These are phyloP conservation scores for Beauveria brongniartii DNA, from an alignment of 2,329 filamentous ascomycete genomes.

Conservation along the genomic window DNA sequence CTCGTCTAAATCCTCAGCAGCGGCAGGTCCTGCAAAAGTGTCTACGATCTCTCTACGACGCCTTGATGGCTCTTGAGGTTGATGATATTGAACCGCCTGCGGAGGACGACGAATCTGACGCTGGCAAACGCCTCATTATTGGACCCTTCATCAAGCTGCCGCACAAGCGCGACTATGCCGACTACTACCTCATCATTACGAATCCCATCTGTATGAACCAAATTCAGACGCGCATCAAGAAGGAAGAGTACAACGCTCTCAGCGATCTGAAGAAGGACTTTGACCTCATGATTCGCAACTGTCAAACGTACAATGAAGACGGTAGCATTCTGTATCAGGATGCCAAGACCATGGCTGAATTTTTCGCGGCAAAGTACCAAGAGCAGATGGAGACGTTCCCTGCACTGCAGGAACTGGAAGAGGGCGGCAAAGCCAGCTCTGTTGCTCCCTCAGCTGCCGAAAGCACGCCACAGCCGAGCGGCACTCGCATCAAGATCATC, in stretches of 20 bases:
- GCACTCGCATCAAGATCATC: constrained; percentile 64
- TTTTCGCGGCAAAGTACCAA: constrained; percentile 45
- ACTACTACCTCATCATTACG: constrained; percentile 91
- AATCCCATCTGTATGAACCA: constrained; percentile 94
- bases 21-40: constrained; percentile 74
- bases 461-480: constrained; percentile 57
- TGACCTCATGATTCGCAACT: constrained; percentile 78
- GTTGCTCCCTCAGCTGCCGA: constrained; percentile 47
- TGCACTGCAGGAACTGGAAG: constrained; percentile 49
- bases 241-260: constrained; percentile 79
- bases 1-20: constrained; percentile 56
- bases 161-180: constrained; percentile 79
- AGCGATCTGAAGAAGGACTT: constrained; percentile 78
- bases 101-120: constrained; percentile 50
- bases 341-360: constrained; percentile 79
- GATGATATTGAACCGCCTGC: constrained; percentile 54
- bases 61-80: constrained; percentile 76
- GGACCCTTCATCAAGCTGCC: constrained; percentile 90
- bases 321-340: constrained; percentile 86
- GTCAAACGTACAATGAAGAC: constrained; percentile 94
- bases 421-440: constrained; percentile 31
- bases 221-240: constrained; percentile 92
- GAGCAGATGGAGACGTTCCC: constrained; percentile 46
- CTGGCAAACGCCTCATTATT: constrained; percentile 70
- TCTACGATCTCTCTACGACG: constrained; percentile 68